phyloP scores from a whole-genome alignment of 495 filamentous ascomycete genomes.

The Rusavskia elegans region DNA sequence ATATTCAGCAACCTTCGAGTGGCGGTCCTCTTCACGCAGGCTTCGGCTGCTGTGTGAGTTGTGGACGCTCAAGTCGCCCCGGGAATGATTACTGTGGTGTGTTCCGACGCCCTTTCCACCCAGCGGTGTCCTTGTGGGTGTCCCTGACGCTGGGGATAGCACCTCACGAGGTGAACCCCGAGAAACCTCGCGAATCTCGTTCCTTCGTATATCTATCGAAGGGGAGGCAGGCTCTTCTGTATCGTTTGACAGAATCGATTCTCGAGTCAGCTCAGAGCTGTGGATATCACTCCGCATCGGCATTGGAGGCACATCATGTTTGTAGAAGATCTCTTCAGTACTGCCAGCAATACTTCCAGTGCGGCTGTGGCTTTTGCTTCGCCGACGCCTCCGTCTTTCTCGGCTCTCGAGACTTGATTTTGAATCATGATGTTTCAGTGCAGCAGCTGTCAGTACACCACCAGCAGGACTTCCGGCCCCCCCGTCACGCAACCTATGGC shows the following conservation, averaged over 20 bases:
- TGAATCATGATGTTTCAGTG: conserved; percentile 50
- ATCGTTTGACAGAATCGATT: conserved; percentile 72
- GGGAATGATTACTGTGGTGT: conserved; percentile 44
- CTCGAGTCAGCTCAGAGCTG: conserved; percentile 72
- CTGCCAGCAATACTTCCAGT: conserved; percentile 39
- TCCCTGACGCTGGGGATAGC: conserved; percentile 34
- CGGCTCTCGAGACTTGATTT: conserved; percentile 37
- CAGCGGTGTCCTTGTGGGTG: conserved; percentile 35
- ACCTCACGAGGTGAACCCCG: conserved; percentile 35
- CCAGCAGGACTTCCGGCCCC: conserved; percentile 37
- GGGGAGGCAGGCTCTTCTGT: conserved; percentile 43
- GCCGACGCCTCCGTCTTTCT: conserved; percentile 29
- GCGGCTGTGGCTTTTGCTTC: conserved; percentile 37
- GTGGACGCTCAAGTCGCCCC: conserved; percentile 33
- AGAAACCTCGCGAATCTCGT: conserved; percentile 35
- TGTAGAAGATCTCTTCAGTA: conserved; percentile 45
- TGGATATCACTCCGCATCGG: conserved; percentile 71
- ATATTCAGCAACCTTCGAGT: conserved; percentile 24
- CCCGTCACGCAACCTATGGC: conserved; percentile 33
- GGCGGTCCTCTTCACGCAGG: conserved; percentile 23
- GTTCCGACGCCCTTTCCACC: conserved; percentile 34
- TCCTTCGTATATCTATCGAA: conserved; percentile 22
- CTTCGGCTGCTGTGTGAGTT: conserved; percentile 34
- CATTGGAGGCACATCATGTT: conserved; percentile 56
- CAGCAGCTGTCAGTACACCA: conserved; percentile 44